phyloP scores from a whole-genome alignment of 495 filamentous ascomycete species.

The Penicillium nucicola region DNA sequence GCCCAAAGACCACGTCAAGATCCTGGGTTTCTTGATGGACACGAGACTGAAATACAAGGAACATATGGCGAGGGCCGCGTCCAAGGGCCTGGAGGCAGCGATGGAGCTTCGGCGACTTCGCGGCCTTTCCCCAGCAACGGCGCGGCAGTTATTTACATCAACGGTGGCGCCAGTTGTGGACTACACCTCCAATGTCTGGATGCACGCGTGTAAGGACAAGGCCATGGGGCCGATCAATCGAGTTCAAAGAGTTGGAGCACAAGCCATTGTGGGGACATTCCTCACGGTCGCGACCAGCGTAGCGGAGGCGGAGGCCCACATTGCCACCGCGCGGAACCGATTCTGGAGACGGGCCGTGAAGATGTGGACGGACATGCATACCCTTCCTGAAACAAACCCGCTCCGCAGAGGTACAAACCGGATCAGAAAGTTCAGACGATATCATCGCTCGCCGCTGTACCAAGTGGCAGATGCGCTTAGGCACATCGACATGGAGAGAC shows the following conservation, averaged over 20 bases:
- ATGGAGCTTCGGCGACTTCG: conserved; percentile 25
- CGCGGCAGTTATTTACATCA: conserved; percentile 20
- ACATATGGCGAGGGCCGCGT: conserved; percentile 18
- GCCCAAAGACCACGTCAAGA: conserved; percentile 15
- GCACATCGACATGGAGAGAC: too few relatives aligned
- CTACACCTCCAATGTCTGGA: conserved; percentile 28
- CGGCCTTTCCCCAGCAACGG: conserved; percentile 18
- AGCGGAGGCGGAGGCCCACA: conserved; percentile 8
- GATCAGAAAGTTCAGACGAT: conserved; percentile 10
- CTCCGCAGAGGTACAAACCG: conserved; percentile 11
- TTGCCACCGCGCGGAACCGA: conserved; percentile 13
- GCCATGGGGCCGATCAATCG: conserved; percentile 13
- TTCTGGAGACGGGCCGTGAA: conserved; percentile 22
- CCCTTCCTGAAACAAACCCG: conserved; percentile 19
- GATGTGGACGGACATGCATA: conserved; percentile 23
- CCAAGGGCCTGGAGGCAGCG: conserved; percentile 23
- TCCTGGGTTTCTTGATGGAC: conserved; percentile 11
- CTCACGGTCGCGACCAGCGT: conserved; percentile 12
- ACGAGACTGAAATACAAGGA: conserved; percentile 23
- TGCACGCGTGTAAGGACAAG: conserved; percentile 19
- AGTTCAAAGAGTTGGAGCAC: conserved; percentile 29
- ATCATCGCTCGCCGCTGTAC: too few relatives aligned
- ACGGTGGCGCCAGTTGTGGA: conserved; percentile 23
- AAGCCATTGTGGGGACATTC: conserved; percentile 28
- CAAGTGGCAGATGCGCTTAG: too few relatives aligned